Evolutionary conservation across 2,329 filamentous ascomycete species (phyloP).

Genomic region (Macrophomina phaseolina): DNA sequence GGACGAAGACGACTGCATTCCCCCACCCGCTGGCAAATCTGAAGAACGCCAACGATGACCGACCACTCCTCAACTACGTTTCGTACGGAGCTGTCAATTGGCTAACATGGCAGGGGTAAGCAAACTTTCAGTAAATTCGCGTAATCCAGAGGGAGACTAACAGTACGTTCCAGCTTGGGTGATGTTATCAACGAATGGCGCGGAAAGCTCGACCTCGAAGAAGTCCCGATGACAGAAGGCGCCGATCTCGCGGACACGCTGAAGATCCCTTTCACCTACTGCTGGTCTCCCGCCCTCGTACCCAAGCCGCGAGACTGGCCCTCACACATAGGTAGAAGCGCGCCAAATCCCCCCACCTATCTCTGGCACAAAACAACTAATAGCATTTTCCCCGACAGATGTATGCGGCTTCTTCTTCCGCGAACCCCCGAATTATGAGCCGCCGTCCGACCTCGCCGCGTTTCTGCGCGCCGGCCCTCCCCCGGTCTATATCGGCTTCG

Average conservation of each 20-base stretch:
- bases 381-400: conserved; percentile 25
- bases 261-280: conserved; percentile 52
- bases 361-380: too few species aligned
- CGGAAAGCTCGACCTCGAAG: conserved; percentile 47
- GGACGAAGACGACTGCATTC: conserved; percentile 51
- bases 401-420: conserved; percentile 56
- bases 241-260: conserved; percentile 45
- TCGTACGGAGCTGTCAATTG: conserved; percentile 56
- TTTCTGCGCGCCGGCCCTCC: conserved; percentile 56
- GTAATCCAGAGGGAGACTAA: conserved; percentile 17
- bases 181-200: conserved; percentile 55
- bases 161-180: conserved; percentile 40
- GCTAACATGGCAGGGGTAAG: conserved; percentile 57
- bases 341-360: too few species aligned
- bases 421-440: conserved; percentile 43
- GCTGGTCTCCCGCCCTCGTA: conserved; percentile 51
- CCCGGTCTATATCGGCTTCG: conserved; percentile 64
- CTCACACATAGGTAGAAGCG: conserved; percentile 40
- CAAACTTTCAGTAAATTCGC: neutral
- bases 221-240: conserved; percentile 44
- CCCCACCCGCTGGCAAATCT: conserved; percentile 59
- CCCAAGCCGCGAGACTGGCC: conserved; percentile 51
- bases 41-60: conserved; percentile 42
- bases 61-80: conserved; percentile 48
- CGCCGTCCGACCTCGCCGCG: conserved; percentile 45